Percentiles rank a stretch among this genome's conserved stretches.
Evolutionary conservation across 1,139 yeast genomes (phyloP).

Genomic region (Saccharomycopsis hybrid): DNA sequence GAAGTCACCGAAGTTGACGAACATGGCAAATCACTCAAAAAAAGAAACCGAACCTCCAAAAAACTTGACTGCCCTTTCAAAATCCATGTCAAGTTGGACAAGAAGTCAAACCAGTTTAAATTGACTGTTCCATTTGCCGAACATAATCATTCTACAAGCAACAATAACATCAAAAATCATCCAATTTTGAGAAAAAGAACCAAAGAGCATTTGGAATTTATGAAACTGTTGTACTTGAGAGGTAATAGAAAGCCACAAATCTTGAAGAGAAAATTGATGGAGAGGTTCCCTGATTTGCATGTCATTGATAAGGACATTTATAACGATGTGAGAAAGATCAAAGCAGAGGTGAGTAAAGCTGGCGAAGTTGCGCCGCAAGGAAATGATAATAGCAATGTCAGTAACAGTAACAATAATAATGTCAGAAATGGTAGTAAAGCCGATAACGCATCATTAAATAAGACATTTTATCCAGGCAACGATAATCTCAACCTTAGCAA

Average conservation of each 20-base stretch:
- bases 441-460: not conserved
- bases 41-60: conserved; percentile 15
- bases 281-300: conserved; percentile 18
- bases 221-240: conserved; percentile 11
- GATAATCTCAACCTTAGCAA: not conserved
- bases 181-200: conserved; percentile 20
- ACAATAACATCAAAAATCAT: conserved; percentile 17
- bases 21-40: not conserved
- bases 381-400: no score
- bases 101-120: conserved; percentile 9
- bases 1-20: not conserved
- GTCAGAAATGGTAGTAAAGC: no score
- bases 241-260: conserved; percentile 18
- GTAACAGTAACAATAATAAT: no score
- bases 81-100: conserved; percentile 19
- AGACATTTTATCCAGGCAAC: not conserved
- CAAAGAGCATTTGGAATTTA: conserved; percentile 16
- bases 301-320: conserved; percentile 21
- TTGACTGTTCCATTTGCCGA: conserved; percentile 17
- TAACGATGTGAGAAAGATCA: conserved; percentile 20
- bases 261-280: conserved; percentile 14
- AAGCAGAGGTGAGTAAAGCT: conserved; percentile 6
- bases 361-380: not conserved
- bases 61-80: conserved; percentile 19
- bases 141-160: conserved; percentile 17